phyloP scores from a whole-genome alignment of 1,284 basidiomycete species.

The Papiliotrema flavescens region DNA sequence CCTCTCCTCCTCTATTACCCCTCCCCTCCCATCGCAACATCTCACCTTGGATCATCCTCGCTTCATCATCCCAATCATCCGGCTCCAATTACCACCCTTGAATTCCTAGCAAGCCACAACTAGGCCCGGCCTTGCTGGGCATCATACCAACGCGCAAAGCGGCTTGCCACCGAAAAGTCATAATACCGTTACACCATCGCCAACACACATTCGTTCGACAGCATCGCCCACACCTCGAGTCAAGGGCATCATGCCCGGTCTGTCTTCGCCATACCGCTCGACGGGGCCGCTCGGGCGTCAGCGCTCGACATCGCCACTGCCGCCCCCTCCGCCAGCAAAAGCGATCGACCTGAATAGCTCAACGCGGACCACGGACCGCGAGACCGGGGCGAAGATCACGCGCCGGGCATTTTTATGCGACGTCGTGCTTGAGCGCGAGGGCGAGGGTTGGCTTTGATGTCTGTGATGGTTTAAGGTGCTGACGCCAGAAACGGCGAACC shows the following conservation, averaged over 20 bases:
- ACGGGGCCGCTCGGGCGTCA: background rate
- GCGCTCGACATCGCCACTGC: slow-evolving; percentile 14
- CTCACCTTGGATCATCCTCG: too few relatives aligned
- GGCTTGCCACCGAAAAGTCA: too few relatives aligned
- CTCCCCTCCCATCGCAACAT: too few relatives aligned
- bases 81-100: too few relatives aligned
- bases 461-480: background rate
- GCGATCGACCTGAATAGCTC: slow-evolving; percentile 43
- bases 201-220: background rate
- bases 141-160: too few relatives aligned
- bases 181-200: background rate
- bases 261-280: slow-evolving; percentile 4
- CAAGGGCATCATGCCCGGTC: slow-evolving; percentile 1
- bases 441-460: slow-evolving; percentile 22
- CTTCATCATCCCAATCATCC: too few relatives aligned
- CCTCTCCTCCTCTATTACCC: too few relatives aligned
- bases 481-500: slow-evolving; percentile 28
- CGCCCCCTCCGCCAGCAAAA: slow-evolving; percentile 26
- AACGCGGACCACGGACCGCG: slow-evolving; percentile 32
- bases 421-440: slow-evolving; percentile 38
- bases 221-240: too few relatives aligned
- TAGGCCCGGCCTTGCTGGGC: too few relatives aligned
- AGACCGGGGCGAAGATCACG: slow-evolving; percentile 28
- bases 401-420: slow-evolving; percentile 43
- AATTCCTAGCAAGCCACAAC: too few relatives aligned